phyloP scores from a whole-genome alignment of 2,329 filamentous ascomycete species.

The Aspergillus sp. region DNA sequence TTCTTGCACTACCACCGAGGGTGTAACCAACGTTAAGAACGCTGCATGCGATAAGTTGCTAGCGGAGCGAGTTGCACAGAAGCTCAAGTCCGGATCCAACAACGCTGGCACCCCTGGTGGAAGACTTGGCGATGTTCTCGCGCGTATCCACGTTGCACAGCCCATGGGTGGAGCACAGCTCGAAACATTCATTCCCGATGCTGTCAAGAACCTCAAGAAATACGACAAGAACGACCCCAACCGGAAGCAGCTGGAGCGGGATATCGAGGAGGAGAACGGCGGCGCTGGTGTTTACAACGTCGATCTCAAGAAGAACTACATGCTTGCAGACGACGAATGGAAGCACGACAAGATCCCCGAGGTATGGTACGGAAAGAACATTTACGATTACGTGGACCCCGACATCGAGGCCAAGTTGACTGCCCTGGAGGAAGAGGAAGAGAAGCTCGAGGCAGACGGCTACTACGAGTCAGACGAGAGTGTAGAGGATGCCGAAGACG shows the following conservation, averaged over 20 bases:
- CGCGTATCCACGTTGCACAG: slow-evolving; percentile 94
- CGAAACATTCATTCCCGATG: slow-evolving; percentile 87
- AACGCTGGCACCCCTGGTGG: slow-evolving; percentile 73
- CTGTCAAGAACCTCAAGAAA: slow-evolving; percentile 75
- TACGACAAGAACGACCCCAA: slow-evolving; percentile 90
- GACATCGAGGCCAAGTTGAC: slow-evolving; percentile 93
- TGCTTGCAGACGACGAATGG: slow-evolving; percentile 87
- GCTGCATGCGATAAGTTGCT: slow-evolving; percentile 89
- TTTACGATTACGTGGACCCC: slow-evolving; percentile 94
- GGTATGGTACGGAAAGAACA: slow-evolving; percentile 91
- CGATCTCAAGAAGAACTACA: slow-evolving; percentile 84
- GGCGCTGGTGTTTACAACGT: slow-evolving; percentile 96
- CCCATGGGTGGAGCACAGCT: slow-evolving; percentile 77
- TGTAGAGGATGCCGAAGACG: slow-evolving; percentile 84
- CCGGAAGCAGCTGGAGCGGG: slow-evolving; percentile 73
- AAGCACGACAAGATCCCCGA: slow-evolving; percentile 96
- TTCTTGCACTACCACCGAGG: slow-evolving; percentile 92
- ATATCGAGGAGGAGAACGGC: slow-evolving; percentile 87
- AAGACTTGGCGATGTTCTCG: slow-evolving; percentile 84
- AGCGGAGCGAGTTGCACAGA: slow-evolving; percentile 89
- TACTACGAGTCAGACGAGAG: slow-evolving; percentile 87
- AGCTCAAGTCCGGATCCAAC: slow-evolving; percentile 85
- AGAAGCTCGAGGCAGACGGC: slow-evolving; percentile 84
- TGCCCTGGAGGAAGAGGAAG: slow-evolving; percentile 92
- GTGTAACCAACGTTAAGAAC: slow-evolving; percentile 93